phyloP scores from a whole-genome alignment of 176 grass and related monocot genomes.

The Pontederia crassipes region DNA sequence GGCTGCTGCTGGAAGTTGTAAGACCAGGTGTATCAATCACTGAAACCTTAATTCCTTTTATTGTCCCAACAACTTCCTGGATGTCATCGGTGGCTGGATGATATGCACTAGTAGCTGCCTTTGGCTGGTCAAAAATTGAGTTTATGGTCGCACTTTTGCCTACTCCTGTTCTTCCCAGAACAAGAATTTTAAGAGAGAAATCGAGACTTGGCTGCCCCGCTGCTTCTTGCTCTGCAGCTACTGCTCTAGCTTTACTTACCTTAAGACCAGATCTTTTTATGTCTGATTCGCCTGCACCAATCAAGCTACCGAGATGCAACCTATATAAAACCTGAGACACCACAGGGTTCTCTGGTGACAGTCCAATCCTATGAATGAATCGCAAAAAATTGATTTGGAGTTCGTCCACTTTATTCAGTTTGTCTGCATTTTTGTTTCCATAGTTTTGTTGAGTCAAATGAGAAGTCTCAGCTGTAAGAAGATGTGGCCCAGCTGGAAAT shows the following conservation, averaged over 20 bases:
- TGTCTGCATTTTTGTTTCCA: slow-evolving; percentile 23
- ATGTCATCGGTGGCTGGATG: slow-evolving; percentile 46
- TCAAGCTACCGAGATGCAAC: slow-evolving; percentile 63
- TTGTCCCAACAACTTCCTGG: slow-evolving; percentile 39
- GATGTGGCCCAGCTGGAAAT: slow-evolving; percentile 14
- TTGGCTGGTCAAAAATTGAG: slow-evolving; percentile 49
- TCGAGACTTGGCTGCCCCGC: slow-evolving; percentile 32
- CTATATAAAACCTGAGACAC: slow-evolving; percentile 70
- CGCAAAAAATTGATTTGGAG: slow-evolving; percentile 76
- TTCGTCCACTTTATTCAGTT: slow-evolving; percentile 42
- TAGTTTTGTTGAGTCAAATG: slow-evolving; percentile 19
- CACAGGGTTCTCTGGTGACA: slow-evolving; percentile 36
- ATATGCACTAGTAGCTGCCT: slow-evolving; percentile 36
- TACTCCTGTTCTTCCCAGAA: slow-evolving; percentile 59
- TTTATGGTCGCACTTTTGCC: slow-evolving; percentile 72
- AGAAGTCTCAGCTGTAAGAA: slow-evolving; percentile 23
- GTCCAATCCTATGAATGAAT: slow-evolving; percentile 37
- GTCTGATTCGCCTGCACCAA: slow-evolving; percentile 56
- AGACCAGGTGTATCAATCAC: slow-evolving; percentile 90
- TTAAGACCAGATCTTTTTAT: slow-evolving; percentile 38
- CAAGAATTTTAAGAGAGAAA: slow-evolving; percentile 52
- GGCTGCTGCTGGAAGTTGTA: slow-evolving; percentile 31
- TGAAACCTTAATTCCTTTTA: slow-evolving; percentile 77
- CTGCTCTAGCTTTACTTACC: slow-evolving; percentile 42
- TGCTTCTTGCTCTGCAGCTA: slow-evolving; percentile 48